Conservation (phyloP, 2,329 filamentous ascomycete genomes). For the Chrysosporium keratinophilum region DNA sequence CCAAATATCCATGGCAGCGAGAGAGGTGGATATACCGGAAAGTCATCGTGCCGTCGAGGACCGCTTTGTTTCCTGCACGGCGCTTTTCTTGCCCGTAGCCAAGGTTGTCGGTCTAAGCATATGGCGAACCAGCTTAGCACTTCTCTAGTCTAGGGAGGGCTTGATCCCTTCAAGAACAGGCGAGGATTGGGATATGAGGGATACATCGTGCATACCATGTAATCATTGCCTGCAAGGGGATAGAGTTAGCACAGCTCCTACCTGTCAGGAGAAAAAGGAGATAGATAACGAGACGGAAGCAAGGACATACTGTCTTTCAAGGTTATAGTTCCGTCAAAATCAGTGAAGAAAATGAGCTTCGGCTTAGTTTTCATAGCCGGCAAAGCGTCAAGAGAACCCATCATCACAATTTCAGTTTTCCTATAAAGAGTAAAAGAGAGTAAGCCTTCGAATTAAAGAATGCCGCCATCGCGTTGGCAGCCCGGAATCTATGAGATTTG, state of each 20-base stretch:
- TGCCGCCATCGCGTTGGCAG: too few species aligned
- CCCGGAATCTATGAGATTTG: not conserved
- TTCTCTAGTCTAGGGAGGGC: not conserved
- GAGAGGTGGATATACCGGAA: constrained; percentile 49
- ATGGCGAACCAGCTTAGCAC: constrained; percentile 4
- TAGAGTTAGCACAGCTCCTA: constrained; percentile 11
- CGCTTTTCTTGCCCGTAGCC: constrained; percentile 69
- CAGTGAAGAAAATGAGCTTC: constrained; percentile 95
- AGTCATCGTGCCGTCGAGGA: constrained; percentile 57
- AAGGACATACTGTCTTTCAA: constrained; percentile 49
- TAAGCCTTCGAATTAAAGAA: not conserved
- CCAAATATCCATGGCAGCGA: not conserved
- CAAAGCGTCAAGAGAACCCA: constrained; percentile 20
- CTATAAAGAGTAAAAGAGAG: not conserved
- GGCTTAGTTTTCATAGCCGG: constrained; percentile 49
- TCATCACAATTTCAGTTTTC: constrained; percentile 2
- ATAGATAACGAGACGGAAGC: not conserved
- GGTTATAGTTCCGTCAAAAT: constrained; percentile 96
- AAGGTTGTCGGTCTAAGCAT: constrained; percentile 69
- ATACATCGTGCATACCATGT: constrained; percentile 39
- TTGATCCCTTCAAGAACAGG: not conserved
- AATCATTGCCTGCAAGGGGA: constrained; percentile 49
- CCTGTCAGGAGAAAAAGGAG: constrained; percentile 9
- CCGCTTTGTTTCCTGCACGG: constrained; percentile 61
- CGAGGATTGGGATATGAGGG: not conserved